Base-by-base conservation (phyloP, 1,139 yeast species). In the Kurtzmaniella quercitrusa region DNA sequence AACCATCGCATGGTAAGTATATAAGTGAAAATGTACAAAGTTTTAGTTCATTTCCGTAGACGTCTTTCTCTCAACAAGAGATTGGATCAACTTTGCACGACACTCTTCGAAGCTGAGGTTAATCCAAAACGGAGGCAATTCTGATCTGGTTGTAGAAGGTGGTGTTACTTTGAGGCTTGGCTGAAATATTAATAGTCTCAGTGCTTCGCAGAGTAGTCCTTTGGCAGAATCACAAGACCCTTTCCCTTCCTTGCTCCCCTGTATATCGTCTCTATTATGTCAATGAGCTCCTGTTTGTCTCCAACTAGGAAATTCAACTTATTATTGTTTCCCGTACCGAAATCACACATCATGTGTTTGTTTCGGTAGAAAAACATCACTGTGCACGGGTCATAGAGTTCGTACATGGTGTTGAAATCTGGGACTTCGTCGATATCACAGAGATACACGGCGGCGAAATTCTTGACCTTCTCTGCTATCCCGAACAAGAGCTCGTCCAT, bases 321-420 rank as follows among this genome's bases (percentile, higher is more conserved):
- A 69, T 94, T 93, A 65, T 94, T 93, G 60, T 93, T 89, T 37
- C 99, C 99, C 0, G 98, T 93, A 2, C 98, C 98, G 63, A 90
- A 90, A 68, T 93, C 98, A 65, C 96, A 88, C 89, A 91, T 81
- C 95, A 94, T 91, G 62, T 93, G 98, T 61, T 90, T 91, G 66
- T 93, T 93, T 44, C 95, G 71, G 65, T 79, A 89, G 62, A 93
- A 93, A 59, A 93, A 91, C 98, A 93, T 93, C 44, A 93, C 73
- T 41, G 95, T 83, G 74, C 87, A 81, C 25, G 96, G 95, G 52
- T 89, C 97, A 58, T 85, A 88, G 46, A 93, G 67, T 62, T 93
- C 98, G 62, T 93, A 93, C 94, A 93, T 90, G 56, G 69, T 76
- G 62, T 90, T 91, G 65, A 93, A 93, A 55, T 91, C 98, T 0